phyloP scores from a whole-genome alignment of 2,329 filamentous ascomycete genomes.

The Decorospora gaudefroyi region DNA sequence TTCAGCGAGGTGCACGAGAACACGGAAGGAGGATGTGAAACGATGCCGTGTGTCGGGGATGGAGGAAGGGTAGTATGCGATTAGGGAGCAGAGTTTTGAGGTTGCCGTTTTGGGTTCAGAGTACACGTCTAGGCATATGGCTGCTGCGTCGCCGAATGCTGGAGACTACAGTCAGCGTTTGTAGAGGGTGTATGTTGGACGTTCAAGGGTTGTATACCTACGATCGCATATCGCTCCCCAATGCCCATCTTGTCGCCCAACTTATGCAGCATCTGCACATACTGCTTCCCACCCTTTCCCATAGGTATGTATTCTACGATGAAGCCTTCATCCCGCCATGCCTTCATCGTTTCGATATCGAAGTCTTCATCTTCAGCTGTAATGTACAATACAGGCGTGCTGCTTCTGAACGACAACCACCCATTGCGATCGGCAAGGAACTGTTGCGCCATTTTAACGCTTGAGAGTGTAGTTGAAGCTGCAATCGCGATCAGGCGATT shows the following conservation, averaged over 20 bases:
- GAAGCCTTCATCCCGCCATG: slow-evolving; percentile 66
- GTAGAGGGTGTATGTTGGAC: neutral
- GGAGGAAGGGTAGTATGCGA: slow-evolving; percentile 66
- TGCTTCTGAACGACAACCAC: slow-evolving; percentile 49
- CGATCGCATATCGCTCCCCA: slow-evolving; percentile 65
- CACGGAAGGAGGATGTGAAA: slow-evolving; percentile 51
- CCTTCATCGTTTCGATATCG: slow-evolving; percentile 57
- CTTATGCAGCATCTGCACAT: slow-evolving; percentile 54
- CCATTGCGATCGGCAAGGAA: slow-evolving; percentile 46
- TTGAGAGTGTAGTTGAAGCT: slow-evolving; percentile 2
- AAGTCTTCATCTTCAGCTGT: slow-evolving; percentile 61
- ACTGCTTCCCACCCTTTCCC: slow-evolving; percentile 55
- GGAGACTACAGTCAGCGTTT: slow-evolving; percentile 11
- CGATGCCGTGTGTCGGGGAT: slow-evolving; percentile 58
- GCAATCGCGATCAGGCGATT: slow-evolving; percentile 6
- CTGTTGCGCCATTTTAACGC: slow-evolving; percentile 39
- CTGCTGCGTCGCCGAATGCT: slow-evolving; percentile 68
- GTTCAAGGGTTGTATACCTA: slow-evolving; percentile 54
- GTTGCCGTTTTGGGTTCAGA: slow-evolving; percentile 57
- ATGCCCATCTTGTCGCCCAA: slow-evolving; percentile 60
- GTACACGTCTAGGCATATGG: slow-evolving; percentile 62
- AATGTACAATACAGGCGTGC: slow-evolving; percentile 54
- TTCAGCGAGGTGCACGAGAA: slow-evolving; percentile 62
- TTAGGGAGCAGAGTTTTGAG: slow-evolving; percentile 60
- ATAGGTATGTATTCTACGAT: slow-evolving; percentile 61